phyloP scores from a whole-genome alignment of 306 rosid genomes.

The Glycine latifolia region DNA sequence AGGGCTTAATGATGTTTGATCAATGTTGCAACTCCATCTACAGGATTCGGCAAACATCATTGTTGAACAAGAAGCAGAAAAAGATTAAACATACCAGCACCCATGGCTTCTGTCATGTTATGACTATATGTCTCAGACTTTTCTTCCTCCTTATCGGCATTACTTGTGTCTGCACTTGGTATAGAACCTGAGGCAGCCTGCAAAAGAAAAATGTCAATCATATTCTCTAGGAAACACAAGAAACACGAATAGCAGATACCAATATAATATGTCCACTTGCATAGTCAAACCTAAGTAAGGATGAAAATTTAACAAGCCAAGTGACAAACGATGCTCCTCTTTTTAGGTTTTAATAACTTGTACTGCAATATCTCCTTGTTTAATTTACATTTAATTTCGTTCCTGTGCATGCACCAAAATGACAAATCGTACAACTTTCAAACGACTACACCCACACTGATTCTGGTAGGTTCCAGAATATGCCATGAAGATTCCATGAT shows the following conservation, averaged over 20 bases:
- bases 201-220: slow-evolving; percentile 42
- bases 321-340: neutral
- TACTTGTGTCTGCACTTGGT: slow-evolving; percentile 67
- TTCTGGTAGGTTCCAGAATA: slow-evolving; percentile 29
- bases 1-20: slow-evolving; percentile 2
- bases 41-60: neutral
- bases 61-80: slow-evolving; percentile 24
- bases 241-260: neutral
- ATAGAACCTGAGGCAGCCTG: slow-evolving; percentile 82
- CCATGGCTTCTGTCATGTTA: slow-evolving; percentile 95
- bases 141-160: slow-evolving; percentile 61
- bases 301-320: slow-evolving; percentile 10
- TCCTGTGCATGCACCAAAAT: slow-evolving; percentile 10
- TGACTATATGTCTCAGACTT: slow-evolving; percentile 78
- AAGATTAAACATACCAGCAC: slow-evolving; percentile 79
- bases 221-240: slow-evolving; percentile 16
- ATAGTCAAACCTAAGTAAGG: slow-evolving; percentile 14
- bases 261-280: neutral
- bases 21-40: neutral
- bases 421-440: slow-evolving; percentile 13
- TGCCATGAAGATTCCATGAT: slow-evolving; percentile 26
- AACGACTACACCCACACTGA: neutral
- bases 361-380: slow-evolving; percentile 3
- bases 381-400: slow-evolving; percentile 14
- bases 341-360: slow-evolving; percentile 15